Evolutionary conservation across 2,329 filamentous ascomycete genomes (phyloP).

Genomic region (Cladophialophora bantiana): DNA sequence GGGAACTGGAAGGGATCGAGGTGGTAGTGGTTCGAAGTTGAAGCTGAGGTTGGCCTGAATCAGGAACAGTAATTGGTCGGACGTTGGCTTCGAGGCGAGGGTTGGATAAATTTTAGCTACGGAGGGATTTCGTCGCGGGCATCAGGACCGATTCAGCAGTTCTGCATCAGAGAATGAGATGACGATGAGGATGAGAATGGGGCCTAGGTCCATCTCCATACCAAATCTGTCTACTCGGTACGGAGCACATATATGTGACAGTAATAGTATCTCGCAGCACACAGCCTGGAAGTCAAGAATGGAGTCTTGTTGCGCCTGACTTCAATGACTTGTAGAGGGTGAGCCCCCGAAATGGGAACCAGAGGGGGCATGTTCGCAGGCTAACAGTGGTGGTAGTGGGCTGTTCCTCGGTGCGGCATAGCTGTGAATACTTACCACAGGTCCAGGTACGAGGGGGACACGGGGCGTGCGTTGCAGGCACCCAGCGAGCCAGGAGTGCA

Average conservation of each 20-base stretch:
- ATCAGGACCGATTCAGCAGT: not conserved
- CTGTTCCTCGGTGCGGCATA: too few relatives aligned
- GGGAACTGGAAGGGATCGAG: not conserved
- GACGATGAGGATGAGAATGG: not conserved
- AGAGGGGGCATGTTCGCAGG: too few relatives aligned
- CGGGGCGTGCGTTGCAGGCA: too few relatives aligned
- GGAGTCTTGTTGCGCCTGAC: too few relatives aligned
- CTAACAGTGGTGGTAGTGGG: too few relatives aligned
- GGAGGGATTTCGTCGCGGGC: not conserved
- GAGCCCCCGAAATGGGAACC: too few relatives aligned
- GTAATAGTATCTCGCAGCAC: too few relatives aligned
- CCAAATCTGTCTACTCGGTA: not conserved
- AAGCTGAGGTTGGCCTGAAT: not conserved
- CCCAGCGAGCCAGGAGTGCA: not conserved
- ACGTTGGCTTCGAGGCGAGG: not conserved
- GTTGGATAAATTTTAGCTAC: not conserved
- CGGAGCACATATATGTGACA: too few relatives aligned
- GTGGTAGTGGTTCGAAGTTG: not conserved
- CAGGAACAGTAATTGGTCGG: not conserved
- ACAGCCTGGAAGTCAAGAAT: too few relatives aligned
- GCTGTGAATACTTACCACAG: too few relatives aligned
- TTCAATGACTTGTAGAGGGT: too few relatives aligned
- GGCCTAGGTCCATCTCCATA: not conserved
- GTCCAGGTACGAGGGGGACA: too few relatives aligned
- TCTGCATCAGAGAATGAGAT: not conserved